Conservation (phyloP, 441 rosid species). For the Pelargonium australe region DNA sequence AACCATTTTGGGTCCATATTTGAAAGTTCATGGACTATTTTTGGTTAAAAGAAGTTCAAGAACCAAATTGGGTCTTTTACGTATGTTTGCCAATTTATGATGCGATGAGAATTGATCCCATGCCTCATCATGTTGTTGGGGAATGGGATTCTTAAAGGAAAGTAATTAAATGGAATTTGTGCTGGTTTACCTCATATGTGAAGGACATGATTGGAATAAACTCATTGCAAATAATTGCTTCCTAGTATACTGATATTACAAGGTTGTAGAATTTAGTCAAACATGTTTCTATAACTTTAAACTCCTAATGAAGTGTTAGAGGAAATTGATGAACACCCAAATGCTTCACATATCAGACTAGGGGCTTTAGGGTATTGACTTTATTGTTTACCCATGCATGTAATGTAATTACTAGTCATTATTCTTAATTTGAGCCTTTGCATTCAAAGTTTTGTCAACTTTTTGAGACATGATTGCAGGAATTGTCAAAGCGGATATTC, state of each 20-base stretch:
- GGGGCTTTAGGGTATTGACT: no score
- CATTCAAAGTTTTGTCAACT: slow-evolving; percentile 20
- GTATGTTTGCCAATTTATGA: not conserved
- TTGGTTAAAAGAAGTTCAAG: no score
- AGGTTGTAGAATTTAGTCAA: not conserved
- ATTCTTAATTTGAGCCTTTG: slow-evolving; percentile 1
- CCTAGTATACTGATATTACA: not conserved
- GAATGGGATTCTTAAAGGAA: not conserved
- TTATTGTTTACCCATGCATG: not conserved
- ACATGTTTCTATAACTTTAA: not conserved
- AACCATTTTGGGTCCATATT: no score
- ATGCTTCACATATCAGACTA: no score
- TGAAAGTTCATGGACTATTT: no score
- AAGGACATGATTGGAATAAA: not conserved
- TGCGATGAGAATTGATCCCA: not conserved
- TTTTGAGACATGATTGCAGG: slow-evolving; percentile 45
- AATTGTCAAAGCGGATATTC: slow-evolving; percentile 72
- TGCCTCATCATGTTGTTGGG: not conserved
- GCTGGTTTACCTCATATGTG: not conserved
- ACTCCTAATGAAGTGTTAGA: not conserved
- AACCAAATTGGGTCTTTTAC: no score
- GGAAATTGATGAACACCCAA: not conserved
- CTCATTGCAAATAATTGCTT: not conserved
- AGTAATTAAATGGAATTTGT: not conserved
- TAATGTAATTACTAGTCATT: slow-evolving; percentile 15